These are phyloP conservation scores for Coemansia sp. DNA, from an alignment of 192 early-diverging fungal genomes.

Conservation along the genomic window DNA sequence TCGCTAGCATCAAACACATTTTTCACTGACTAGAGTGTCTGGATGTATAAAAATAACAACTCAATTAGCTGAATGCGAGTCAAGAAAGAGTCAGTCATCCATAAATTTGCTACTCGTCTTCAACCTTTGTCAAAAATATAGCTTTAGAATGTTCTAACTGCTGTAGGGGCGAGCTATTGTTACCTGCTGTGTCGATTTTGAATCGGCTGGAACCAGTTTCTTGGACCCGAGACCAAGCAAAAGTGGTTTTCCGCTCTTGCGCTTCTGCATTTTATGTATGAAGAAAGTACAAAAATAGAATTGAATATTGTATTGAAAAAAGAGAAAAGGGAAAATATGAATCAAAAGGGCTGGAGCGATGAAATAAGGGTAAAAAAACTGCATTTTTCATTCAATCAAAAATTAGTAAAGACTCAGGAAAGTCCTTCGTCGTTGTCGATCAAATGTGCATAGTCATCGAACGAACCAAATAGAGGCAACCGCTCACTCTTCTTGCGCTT, in stretches of 20 bases:
- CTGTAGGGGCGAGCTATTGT: slow-evolving; percentile 5
- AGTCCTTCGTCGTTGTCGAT: slow-evolving; percentile 50
- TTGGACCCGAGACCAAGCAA: slow-evolving; percentile 22
- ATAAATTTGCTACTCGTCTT: background rate
- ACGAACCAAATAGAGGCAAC: slow-evolving; percentile 69
- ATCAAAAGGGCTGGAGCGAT: background rate
- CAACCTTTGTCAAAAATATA: background rate
- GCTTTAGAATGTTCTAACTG: background rate
- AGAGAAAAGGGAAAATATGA: slow-evolving; percentile 1
- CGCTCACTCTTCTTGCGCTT: slow-evolving; percentile 61
- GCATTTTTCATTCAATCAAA: background rate
- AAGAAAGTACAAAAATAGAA: slow-evolving; percentile 4
- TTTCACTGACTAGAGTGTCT: slow-evolving; percentile 7
- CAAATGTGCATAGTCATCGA: slow-evolving; percentile 67
- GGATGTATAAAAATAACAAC: background rate
- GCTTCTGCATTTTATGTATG: slow-evolving; percentile 31
- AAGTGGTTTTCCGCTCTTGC: slow-evolving; percentile 25
- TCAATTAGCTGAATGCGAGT: background rate
- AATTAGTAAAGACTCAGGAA: slow-evolving; percentile 8
- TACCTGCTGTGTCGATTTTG: slow-evolving; percentile 20
- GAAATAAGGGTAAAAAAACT: background rate
- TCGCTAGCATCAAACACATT: slow-evolving; percentile 2
- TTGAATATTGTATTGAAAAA: slow-evolving; percentile 3
- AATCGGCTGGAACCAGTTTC: background rate
- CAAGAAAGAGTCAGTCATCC: background rate